Evolutionary conservation across 495 filamentous ascomycete genomes (phyloP).

Genomic region (Pyrenula massariospora): DNA sequence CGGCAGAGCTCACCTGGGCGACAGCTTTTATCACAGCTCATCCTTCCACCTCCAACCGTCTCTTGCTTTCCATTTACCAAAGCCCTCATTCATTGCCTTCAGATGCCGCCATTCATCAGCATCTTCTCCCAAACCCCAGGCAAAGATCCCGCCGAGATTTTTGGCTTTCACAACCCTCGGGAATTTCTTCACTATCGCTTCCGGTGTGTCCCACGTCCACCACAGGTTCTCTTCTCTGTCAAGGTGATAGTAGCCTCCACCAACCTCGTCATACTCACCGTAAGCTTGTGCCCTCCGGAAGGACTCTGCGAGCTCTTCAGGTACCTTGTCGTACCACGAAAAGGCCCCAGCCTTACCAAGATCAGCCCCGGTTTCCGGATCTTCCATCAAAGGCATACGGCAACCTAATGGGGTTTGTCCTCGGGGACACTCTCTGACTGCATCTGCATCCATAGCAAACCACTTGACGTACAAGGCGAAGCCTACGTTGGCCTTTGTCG

Average conservation of each 20-base stretch:
- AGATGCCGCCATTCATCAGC: constrained; percentile 47
- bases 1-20: too few species aligned
- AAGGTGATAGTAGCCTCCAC: constrained; percentile 60
- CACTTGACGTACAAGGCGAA: constrained; percentile 69
- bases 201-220: constrained; percentile 67
- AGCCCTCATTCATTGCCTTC: constrained; percentile 38
- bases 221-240: constrained; percentile 47
- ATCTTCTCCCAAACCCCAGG: constrained; percentile 67
- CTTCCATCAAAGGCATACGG: constrained; percentile 48
- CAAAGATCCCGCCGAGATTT: constrained; percentile 57
- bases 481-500: constrained; percentile 55
- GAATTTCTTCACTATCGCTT: constrained; percentile 54
- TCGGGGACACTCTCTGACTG: constrained; percentile 5
- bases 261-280: constrained; percentile 45
- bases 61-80: constrained; percentile 11
- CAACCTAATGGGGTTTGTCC: constrained; percentile 44
- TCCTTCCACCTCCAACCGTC: not conserved
- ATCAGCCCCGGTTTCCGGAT: constrained; percentile 51
- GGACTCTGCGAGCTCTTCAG: constrained; percentile 31
- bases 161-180: constrained; percentile 43
- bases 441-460: constrained; percentile 46
- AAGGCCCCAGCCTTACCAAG: constrained; percentile 50
- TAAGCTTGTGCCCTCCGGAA: constrained; percentile 38
- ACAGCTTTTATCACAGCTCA: not conserved
- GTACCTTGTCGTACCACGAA: constrained; percentile 42